Conservation (phyloP, 768 basidiomycete genomes). For the Auricularia heimuer region DNA sequence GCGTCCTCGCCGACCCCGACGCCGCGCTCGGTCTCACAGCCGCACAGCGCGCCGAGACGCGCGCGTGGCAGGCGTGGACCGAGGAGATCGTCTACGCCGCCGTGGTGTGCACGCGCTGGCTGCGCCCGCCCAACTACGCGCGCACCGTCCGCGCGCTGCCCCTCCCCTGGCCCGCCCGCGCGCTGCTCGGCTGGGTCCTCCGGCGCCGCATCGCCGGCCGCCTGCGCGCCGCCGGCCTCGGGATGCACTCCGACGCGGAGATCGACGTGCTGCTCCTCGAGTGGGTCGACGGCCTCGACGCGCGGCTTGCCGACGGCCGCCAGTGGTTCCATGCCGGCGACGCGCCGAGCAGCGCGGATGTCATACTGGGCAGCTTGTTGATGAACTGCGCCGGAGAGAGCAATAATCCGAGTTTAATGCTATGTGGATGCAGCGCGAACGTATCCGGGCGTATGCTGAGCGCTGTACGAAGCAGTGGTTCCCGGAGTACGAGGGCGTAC, state of each 20-base stretch:
- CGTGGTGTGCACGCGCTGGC: slow-evolving; percentile 24
- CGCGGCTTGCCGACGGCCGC: slow-evolving; percentile 12
- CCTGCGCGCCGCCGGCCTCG: slow-evolving; percentile 19
- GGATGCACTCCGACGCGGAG: slow-evolving; percentile 25
- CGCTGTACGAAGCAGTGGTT: not conserved
- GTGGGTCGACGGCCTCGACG: slow-evolving; percentile 21
- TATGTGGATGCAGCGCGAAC: not conserved
- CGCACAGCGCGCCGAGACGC: slow-evolving; percentile 22
- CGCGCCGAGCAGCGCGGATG: not conserved
- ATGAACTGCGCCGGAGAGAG: not conserved
- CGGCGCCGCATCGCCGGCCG: slow-evolving; percentile 12
- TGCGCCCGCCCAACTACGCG: slow-evolving; percentile 18
- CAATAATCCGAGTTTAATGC: not conserved
- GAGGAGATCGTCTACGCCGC: slow-evolving; percentile 23
- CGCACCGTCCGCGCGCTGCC: slow-evolving; percentile 8
- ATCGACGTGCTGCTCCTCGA: slow-evolving; percentile 21
- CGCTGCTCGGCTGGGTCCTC: slow-evolving; percentile 17
- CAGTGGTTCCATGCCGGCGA: not conserved
- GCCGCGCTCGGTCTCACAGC: slow-evolving; percentile 14
- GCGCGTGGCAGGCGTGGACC: slow-evolving; percentile 25
- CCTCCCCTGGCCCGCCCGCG: slow-evolving; percentile 14
- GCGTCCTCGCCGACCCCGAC: slow-evolving; percentile 20
- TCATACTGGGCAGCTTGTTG: not conserved
- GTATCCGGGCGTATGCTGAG: not conserved
- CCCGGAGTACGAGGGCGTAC: not conserved